Conservation (phyloP, 352 stramenopile species). For the Globisporangium barbulae region DNA sequence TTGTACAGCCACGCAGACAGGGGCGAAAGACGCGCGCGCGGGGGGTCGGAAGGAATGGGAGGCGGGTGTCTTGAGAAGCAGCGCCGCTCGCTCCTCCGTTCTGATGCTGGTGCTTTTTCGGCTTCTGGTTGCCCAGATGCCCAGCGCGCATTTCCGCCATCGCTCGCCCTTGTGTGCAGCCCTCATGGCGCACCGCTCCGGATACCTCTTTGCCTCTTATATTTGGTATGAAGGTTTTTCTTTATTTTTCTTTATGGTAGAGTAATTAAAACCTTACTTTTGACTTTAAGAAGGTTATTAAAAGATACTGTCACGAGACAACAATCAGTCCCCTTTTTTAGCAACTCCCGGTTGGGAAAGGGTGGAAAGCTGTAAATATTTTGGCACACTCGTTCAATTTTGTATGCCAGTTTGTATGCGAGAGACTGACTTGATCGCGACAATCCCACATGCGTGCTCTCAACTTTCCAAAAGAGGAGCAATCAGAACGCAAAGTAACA, state of each 20-base stretch:
- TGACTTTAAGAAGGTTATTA: no score
- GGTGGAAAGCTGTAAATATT: conserved; percentile 3
- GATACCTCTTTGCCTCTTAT: neutral
- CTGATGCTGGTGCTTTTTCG: neutral
- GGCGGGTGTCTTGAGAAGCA: neutral
- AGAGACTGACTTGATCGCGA: conserved; percentile 7
- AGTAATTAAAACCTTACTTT: neutral
- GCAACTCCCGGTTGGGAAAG: conserved; percentile 1
- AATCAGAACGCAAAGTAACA: neutral
- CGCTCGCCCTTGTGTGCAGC: neutral
- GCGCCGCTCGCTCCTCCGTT: neutral
- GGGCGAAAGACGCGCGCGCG: no score
- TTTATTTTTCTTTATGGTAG: no score
- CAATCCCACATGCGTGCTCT: neutral
- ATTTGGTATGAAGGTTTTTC: neutral
- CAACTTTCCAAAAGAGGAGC: neutral
- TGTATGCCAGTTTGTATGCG: conserved; percentile 8
- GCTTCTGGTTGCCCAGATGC: neutral
- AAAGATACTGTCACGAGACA: no score
- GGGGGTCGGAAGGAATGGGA: neutral
- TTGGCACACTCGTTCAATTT: neutral
- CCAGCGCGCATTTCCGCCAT: neutral
- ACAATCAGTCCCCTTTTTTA: neutral
- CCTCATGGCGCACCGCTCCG: conserved; percentile 1
- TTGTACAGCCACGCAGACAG: neutral